Percentiles rank a stretch among this genome's conserved stretches.
phyloP scores from a whole-genome alignment of 192 early-diverging fungal genomes.

The Coemansia pectinata region DNA sequence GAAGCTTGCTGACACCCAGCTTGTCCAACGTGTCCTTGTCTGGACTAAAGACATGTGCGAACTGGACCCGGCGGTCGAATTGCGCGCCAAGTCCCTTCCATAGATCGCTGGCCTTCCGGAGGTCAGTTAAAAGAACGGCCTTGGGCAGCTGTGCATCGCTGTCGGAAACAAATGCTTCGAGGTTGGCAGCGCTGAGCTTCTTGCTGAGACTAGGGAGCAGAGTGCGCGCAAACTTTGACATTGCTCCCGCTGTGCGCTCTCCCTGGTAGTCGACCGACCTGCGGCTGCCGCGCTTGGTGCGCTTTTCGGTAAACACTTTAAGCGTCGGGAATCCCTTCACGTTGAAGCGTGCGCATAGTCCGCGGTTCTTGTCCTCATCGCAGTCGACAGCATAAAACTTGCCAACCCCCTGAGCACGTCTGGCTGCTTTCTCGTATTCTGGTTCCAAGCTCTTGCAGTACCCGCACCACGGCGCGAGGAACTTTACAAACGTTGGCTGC shows the following conservation, averaged over 20 bases:
- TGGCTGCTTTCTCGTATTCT: constrained; percentile 87
- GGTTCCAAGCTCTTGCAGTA: constrained; percentile 88
- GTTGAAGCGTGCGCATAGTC: constrained; percentile 73
- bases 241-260: constrained; percentile 77
- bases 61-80: constrained; percentile 64
- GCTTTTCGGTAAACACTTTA: constrained; percentile 80
- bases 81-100: constrained; percentile 85
- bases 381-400: constrained; percentile 91
- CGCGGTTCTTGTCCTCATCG: constrained; percentile 77
- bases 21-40: constrained; percentile 56
- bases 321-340: constrained; percentile 95
- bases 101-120: constrained; percentile 72
- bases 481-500: constrained; percentile 83
- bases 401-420: constrained; percentile 78
- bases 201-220: constrained; percentile 61
- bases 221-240: constrained; percentile 70
- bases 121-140: constrained; percentile 79
- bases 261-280: constrained; percentile 77
- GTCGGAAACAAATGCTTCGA: constrained; percentile 60
- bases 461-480: constrained; percentile 97
- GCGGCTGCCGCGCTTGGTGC: constrained; percentile 60
- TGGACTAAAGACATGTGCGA: constrained; percentile 70
- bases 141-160: constrained; percentile 56
- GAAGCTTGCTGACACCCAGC: constrained; percentile 63
- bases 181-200: constrained; percentile 12